Conservation (phyloP, 768 basidiomycete species). For the Trametes villosa region DNA sequence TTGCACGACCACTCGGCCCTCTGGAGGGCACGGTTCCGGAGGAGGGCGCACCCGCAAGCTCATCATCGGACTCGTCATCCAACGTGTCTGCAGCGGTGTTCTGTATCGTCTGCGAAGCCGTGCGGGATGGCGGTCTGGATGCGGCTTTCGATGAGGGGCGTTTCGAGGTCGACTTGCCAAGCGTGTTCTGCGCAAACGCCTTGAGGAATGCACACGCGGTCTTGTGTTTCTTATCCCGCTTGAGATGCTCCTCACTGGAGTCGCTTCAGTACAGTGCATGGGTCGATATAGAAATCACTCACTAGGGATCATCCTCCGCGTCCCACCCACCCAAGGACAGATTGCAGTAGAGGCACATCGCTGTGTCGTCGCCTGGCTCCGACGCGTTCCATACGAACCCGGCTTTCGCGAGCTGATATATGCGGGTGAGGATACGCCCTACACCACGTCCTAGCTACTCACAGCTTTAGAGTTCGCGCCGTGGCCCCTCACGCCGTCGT, state of each 20-base stretch:
- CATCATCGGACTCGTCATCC: conserved; percentile 34
- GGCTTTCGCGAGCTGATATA: conserved; percentile 78
- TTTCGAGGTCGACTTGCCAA: conserved; percentile 29
- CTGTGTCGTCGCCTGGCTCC: conserved; percentile 72
- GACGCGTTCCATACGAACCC: conserved; percentile 86
- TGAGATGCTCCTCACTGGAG: conserved; percentile 74
- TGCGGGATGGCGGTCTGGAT: conserved; percentile 27
- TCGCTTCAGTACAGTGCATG: conserved; percentile 6
- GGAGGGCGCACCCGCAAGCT: conserved; percentile 20
- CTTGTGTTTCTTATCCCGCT: conserved; percentile 57
- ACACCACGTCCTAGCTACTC: neutral
- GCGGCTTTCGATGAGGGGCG: conserved; percentile 35
- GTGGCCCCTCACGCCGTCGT: conserved; percentile 64
- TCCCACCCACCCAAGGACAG: conserved; percentile 87
- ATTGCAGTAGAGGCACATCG: conserved; percentile 85
- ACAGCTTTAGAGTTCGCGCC: conserved; percentile 68
- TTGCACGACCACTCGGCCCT: conserved; percentile 9
- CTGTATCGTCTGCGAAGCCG: conserved; percentile 27
- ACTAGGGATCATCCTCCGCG: conserved; percentile 85
- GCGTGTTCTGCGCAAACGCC: conserved; percentile 13
- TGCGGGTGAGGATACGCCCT: neutral
- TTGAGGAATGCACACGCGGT: conserved; percentile 49
- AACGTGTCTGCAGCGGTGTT: conserved; percentile 11
- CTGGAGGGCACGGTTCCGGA: conserved; percentile 11
- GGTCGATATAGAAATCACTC: conserved; percentile 31